Base-by-base conservation (phyloP, 2,329 filamentous ascomycete species). In the Claviceps cyperi region DNA sequence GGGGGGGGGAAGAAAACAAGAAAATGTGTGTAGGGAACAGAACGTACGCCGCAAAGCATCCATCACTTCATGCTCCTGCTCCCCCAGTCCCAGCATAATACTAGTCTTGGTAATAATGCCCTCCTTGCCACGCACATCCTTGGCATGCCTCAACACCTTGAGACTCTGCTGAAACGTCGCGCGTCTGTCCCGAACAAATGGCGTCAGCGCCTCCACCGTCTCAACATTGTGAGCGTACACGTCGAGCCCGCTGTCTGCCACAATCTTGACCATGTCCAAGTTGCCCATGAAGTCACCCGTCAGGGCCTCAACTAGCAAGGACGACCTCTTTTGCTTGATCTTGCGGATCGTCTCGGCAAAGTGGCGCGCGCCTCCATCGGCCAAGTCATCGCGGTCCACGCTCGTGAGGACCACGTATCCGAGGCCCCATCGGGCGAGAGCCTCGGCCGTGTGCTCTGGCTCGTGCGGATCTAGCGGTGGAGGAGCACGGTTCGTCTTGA, bases 181-280 rank as follows among this genome's bases (percentile, higher is more conserved):
- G 53, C 91, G 76, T 46, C 91, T 80, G 64, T 98, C 92, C 37
- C 92, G 79, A 47, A 98, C 90, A 57, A 84, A 84, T 1, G 92
- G 89, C 14, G 91, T 96, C 54, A 98, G 71, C 24, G 73, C 87
- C 70, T 97, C 92, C 5, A 90, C 85, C 0, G 92, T 98, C 76
- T 98, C 92, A 53, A 98, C 77, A 59, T 98, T 98, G 69, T 98
- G 92, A 37, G 92, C 92, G 64, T 91, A 98, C 2, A 98, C 92
- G 62, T 98, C 92, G 50, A 98, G 70, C 1, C 92, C 92, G 59
- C 87, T 94, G 56, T 78, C 74, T 0, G 91, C 92, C 43, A 98
- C 88, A 48, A 91, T 64, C 60, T 74, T 73, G 37, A 94, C 92
- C 86, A 91, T 90, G 51, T 94, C 89, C 56, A 90, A 56, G 60